Conservation (phyloP, 208 protist genomes). For the Tetramitus jugosus region DNA sequence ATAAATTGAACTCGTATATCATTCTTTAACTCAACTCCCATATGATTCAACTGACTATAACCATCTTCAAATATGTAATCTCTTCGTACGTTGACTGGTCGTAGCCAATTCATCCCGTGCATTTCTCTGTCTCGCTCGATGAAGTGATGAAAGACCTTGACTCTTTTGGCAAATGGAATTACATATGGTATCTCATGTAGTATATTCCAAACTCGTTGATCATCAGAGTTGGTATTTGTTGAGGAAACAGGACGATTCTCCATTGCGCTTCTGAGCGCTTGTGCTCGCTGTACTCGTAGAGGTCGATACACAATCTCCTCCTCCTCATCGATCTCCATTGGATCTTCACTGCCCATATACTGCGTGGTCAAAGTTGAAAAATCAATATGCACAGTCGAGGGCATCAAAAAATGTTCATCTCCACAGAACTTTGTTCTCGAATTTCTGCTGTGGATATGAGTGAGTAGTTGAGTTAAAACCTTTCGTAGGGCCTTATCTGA, state of each 20-base stretch:
- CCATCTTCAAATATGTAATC: constrained; percentile 65
- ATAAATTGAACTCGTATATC: constrained; percentile 51
- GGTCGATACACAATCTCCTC: background rate
- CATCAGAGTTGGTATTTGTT: too few species aligned
- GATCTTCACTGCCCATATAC: background rate
- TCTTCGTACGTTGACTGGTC: constrained; percentile 43
- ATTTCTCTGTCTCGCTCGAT: constrained; percentile 31
- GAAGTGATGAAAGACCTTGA: constrained; percentile 30
- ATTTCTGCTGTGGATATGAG: background rate
- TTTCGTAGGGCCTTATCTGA: background rate
- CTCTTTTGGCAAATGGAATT: constrained; percentile 41
- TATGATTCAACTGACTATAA: constrained; percentile 49
- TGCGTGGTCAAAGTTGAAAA: background rate
- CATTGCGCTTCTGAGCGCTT: too few species aligned
- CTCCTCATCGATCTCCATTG: background rate
- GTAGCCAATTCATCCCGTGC: background rate
- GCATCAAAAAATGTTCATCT: background rate
- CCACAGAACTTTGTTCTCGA: background rate
- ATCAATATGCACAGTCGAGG: background rate
- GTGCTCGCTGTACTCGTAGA: background rate
- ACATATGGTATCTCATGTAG: constrained; percentile 37
- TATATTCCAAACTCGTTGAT: too few species aligned
- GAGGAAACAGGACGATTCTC: too few species aligned
- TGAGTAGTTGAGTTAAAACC: background rate
- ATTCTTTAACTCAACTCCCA: constrained; percentile 41